Conservation (phyloP, 169 alveolate species). For the Cyclospora cayetanensis region DNA sequence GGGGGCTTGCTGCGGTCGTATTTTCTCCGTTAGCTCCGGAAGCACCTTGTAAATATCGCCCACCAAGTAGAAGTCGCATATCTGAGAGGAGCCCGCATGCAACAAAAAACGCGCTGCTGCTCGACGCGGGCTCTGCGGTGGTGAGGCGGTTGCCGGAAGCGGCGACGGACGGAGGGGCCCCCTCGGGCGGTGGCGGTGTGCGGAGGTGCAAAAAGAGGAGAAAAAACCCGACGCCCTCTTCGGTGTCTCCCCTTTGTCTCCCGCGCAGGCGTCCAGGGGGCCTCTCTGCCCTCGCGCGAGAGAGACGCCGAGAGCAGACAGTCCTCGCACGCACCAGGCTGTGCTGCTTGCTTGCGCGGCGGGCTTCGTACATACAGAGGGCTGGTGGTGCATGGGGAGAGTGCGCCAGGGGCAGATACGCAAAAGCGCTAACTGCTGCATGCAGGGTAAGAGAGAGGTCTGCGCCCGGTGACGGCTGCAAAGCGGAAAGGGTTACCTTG, state of each 20-base stretch:
- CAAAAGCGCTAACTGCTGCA: neutral
- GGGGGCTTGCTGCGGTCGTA: neutral
- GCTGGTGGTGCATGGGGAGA: neutral
- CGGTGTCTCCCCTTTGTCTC: neutral
- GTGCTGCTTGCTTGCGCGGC: no score
- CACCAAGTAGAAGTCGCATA: slow-evolving; percentile 88
- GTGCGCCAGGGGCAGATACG: neutral
- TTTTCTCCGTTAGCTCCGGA: slow-evolving; percentile 87
- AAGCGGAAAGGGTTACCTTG: slow-evolving; percentile 34
- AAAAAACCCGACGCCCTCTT: neutral
- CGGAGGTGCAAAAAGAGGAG: neutral
- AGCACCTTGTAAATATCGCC: slow-evolving; percentile 88
- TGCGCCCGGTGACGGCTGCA: neutral
- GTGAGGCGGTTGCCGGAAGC: neutral
- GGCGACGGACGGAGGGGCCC: neutral
- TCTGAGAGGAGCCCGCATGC: slow-evolving; percentile 37
- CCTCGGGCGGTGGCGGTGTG: neutral
- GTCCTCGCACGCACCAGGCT: no score
- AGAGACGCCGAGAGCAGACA: no score
- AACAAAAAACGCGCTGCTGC: neutral
- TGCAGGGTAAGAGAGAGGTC: neutral
- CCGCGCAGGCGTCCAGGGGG: neutral
- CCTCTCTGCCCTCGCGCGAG: no score
- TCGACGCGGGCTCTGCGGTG: neutral
- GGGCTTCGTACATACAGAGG: neutral